A percentile compares a stretch with the other conserved stretches of the same genome.
phyloP scores from a whole-genome alignment of 164 flowering plant genomes.

The Berberis vulgaris region DNA sequence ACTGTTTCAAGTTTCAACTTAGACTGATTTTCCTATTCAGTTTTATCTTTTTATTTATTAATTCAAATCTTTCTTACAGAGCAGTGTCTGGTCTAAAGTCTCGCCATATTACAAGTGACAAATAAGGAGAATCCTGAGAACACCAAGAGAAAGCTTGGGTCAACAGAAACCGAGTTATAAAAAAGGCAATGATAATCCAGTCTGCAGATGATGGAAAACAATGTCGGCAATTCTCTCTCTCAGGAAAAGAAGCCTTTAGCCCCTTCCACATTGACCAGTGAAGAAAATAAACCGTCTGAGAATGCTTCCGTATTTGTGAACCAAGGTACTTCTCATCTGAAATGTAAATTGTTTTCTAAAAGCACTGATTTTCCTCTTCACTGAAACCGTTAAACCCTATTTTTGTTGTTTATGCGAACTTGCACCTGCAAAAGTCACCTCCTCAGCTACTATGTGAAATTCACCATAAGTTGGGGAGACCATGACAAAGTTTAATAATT shows the following conservation, averaged over 20 bases:
- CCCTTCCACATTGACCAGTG: slow-evolving; percentile 14
- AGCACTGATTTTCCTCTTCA: background rate
- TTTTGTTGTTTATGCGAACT: no score
- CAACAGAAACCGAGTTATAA: background rate
- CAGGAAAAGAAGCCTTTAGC: slow-evolving; percentile 19
- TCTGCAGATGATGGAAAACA: slow-evolving; percentile 18
- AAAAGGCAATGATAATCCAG: slow-evolving; percentile 23
- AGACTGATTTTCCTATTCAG: no score
- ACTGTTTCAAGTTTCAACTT: no score
- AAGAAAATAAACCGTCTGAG: slow-evolving; percentile 15
- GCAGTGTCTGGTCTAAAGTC: background rate
- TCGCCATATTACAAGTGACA: background rate
- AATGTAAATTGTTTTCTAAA: background rate
- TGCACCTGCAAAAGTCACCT: no score
- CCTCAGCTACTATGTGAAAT: no score
- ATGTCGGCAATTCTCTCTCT: slow-evolving; percentile 14
- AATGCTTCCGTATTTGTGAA: slow-evolving; percentile 25
- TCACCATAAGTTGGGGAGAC: background rate
- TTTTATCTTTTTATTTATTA: no score
- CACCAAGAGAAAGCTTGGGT: background rate
- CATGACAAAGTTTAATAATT: background rate
- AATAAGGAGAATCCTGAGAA: background rate
- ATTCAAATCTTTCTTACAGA: background rate
- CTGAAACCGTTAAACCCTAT: background rate
- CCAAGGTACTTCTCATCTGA: slow-evolving; percentile 23